A percentile compares a stretch with the other conserved stretches of the same genome.
Conservation (phyloP, 2,329 filamentous ascomycete genomes). For the Ophiostoma himal-ulmi region DNA sequence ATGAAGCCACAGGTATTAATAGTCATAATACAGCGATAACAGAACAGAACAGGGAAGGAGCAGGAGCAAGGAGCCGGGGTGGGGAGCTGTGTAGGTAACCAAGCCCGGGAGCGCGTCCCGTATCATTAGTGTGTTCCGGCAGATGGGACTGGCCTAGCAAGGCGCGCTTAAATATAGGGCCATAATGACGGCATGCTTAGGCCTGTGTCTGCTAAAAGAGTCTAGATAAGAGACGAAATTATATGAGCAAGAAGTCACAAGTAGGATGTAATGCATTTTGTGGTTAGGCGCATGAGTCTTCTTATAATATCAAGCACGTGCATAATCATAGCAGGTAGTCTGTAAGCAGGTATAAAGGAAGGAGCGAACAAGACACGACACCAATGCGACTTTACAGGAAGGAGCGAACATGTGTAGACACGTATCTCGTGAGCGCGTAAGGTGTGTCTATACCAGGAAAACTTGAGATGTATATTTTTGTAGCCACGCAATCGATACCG, state of each 20-base stretch:
- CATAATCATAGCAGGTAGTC: too few species aligned
- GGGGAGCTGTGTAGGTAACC: conserved; percentile 1
- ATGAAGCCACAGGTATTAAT: not conserved
- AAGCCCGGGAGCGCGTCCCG: conserved; percentile 9
- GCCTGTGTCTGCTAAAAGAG: not conserved
- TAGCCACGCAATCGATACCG: not conserved
- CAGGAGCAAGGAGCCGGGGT: not conserved
- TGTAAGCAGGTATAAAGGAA: not conserved
- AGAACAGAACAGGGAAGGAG: not conserved
- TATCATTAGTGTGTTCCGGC: conserved; percentile 5
- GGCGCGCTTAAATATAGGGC: conserved; percentile 7
- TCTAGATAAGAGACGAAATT: too few species aligned
- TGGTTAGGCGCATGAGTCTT: too few species aligned
- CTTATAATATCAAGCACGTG: too few species aligned
- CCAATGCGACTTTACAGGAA: not conserved
- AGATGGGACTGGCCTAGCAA: not conserved
- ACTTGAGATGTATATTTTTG: not conserved
- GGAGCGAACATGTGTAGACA: not conserved
- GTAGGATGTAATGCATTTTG: too few species aligned
- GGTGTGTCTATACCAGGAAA: not conserved
- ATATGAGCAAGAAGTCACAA: too few species aligned
- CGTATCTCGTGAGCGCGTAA: not conserved
- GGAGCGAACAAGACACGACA: not conserved
- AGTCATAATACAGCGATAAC: not conserved
- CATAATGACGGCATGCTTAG: not conserved